phyloP scores from a whole-genome alignment of 805 yeast species.

The Ogataea parapolymorpha region DNA sequence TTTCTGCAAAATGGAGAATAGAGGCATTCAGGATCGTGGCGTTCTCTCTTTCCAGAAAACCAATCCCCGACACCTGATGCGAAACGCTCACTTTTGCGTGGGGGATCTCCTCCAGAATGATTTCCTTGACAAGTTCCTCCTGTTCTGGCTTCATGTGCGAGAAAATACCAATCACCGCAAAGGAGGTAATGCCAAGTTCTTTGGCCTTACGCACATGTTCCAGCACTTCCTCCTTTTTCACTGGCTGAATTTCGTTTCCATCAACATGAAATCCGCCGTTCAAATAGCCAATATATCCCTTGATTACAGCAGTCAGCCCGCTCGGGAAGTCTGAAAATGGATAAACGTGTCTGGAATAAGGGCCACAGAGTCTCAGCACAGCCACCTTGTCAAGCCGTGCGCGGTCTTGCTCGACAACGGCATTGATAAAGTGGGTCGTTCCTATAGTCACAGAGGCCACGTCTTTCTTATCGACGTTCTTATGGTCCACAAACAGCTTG shows the following conservation, averaged over 20 bases:
- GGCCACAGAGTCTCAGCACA: slow-evolving; percentile 44
- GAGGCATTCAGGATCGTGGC: slow-evolving; percentile 47
- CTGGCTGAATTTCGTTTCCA: slow-evolving; percentile 36
- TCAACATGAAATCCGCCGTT: slow-evolving; percentile 44
- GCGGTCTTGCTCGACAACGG: slow-evolving; percentile 44
- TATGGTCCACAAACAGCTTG: slow-evolving; percentile 29
- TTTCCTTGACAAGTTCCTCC: slow-evolving; percentile 34
- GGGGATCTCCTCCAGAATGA: slow-evolving; percentile 35
- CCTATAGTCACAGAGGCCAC: slow-evolving; percentile 47
- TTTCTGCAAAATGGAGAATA: slow-evolving; percentile 40
- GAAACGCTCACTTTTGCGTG: slow-evolving; percentile 37
- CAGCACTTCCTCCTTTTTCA: slow-evolving; percentile 28
- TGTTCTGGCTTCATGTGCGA: slow-evolving; percentile 38
- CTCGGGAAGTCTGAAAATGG: slow-evolving; percentile 47
- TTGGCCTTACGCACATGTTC: slow-evolving; percentile 28
- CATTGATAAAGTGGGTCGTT: slow-evolving; percentile 50
- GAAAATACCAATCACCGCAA: slow-evolving; percentile 42
- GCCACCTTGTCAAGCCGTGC: slow-evolving; percentile 43
- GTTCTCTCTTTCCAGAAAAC: slow-evolving; percentile 45
- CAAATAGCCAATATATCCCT: slow-evolving; percentile 36
- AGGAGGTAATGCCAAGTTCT: slow-evolving; percentile 31
- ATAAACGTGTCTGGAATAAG: slow-evolving; percentile 35
- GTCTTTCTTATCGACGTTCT: slow-evolving; percentile 21
- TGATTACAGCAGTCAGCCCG: slow-evolving; percentile 34
- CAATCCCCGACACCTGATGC: slow-evolving; percentile 41